Evolutionary conservation across 495 filamentous ascomycete species (phyloP).

Genomic region (Aspergillus bertholletiae): DNA sequence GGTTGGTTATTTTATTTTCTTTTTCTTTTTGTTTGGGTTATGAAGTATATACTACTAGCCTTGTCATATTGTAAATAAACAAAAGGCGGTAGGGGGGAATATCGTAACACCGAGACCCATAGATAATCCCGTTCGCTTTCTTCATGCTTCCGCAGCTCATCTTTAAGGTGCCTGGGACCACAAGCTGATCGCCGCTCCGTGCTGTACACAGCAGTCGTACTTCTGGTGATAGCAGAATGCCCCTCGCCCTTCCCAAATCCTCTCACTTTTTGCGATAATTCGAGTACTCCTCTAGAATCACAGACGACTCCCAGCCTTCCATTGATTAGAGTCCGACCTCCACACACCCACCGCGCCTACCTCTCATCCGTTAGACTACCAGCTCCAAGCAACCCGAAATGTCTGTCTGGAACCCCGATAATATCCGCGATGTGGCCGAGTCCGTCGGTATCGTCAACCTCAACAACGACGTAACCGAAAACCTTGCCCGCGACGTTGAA

Average conservation of each 20-base stretch:
- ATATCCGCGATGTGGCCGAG: slow-evolving; percentile 90
- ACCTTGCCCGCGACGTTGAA: slow-evolving; percentile 89
- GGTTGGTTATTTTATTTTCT: no score
- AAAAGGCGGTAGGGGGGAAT: neutral
- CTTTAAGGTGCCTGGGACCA: neutral
- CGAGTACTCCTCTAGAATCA: neutral
- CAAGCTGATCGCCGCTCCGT: neutral
- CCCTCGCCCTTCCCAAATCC: neutral
- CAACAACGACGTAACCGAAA: slow-evolving; percentile 74
- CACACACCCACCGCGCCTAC: neutral
- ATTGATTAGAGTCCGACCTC: neutral
- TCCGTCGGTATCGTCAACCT: slow-evolving; percentile 83
- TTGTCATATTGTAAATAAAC: neutral
- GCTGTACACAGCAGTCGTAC: neutral
- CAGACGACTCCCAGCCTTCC: neutral
- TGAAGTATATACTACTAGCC: no score
- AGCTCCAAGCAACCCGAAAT: slow-evolving; percentile 21
- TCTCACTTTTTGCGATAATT: neutral
- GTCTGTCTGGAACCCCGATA: slow-evolving; percentile 92
- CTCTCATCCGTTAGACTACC: neutral
- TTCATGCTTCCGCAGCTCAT: neutral
- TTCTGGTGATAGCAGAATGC: slow-evolving; percentile 9
- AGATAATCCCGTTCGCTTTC: no score
- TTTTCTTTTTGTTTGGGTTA: no score
- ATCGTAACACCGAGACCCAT: neutral